Evolutionary conservation across 371 early-diverging fungal species (phyloP).

Genomic region (Mortierella sp.): DNA sequence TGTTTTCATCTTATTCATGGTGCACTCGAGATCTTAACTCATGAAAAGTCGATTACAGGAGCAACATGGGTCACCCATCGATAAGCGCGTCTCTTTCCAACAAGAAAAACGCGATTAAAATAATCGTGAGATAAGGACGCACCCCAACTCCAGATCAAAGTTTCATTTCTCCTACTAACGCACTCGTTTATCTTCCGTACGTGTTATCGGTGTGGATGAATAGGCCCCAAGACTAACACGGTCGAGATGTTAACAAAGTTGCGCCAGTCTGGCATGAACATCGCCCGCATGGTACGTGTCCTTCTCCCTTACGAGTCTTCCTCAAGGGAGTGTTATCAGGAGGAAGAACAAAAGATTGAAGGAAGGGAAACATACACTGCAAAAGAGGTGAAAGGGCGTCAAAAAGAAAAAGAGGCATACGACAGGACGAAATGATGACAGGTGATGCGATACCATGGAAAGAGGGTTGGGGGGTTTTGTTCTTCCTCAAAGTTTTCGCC

Average conservation of each 20-base stretch:
- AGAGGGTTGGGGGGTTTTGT: neutral
- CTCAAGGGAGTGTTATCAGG: neutral
- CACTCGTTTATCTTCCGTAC: neutral
- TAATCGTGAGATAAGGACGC: neutral
- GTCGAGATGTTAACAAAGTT: constrained; percentile 90
- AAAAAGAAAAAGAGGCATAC: neutral
- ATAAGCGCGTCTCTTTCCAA: neutral
- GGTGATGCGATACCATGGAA: neutral
- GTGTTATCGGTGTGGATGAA: neutral
- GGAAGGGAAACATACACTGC: neutral
- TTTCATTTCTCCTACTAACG: neutral
- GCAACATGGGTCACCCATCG: neutral
- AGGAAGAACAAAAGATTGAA: neutral
- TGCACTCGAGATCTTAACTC: too few relatives aligned
- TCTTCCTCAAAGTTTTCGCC: neutral
- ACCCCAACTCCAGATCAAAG: neutral
- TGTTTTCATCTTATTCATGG: too few relatives aligned
- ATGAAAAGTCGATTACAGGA: too few relatives aligned
- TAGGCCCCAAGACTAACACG: constrained; percentile 87
- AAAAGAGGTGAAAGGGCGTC: neutral
- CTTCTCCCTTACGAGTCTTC: neutral
- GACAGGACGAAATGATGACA: neutral
- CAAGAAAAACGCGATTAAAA: neutral
- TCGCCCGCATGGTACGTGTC: constrained; percentile 84
- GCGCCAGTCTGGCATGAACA: constrained; percentile 95